A percentile compares a stretch with the other conserved stretches of the same genome.
phyloP scores from a whole-genome alignment of 192 early-diverging fungal genomes.

The Mycoemilia scoparia region DNA sequence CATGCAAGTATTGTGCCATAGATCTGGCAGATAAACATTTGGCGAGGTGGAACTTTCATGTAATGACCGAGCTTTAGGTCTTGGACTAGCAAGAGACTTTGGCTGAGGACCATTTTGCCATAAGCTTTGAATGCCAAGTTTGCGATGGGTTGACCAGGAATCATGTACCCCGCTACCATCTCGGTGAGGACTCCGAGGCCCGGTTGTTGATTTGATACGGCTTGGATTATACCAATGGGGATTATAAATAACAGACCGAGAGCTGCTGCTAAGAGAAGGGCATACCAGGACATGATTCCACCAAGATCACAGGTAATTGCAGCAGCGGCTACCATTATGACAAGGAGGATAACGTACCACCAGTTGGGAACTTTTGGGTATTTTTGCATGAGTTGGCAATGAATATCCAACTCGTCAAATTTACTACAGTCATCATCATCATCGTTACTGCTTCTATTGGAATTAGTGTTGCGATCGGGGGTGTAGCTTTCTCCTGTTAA shows the following conservation, averaged over 20 bases:
- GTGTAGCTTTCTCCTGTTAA: no score
- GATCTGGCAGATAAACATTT: slow-evolving; percentile 59
- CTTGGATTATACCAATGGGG: slow-evolving; percentile 67
- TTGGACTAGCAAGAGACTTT: slow-evolving; percentile 49
- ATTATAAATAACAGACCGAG: slow-evolving; percentile 47
- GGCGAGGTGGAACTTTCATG: slow-evolving; percentile 65
- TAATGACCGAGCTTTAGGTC: slow-evolving; percentile 67
- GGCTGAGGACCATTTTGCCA: slow-evolving; percentile 52
- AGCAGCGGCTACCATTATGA: slow-evolving; percentile 27
- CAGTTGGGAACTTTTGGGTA: slow-evolving; percentile 56
- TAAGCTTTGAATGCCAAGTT: slow-evolving; percentile 76
- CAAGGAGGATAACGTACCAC: slow-evolving; percentile 50
- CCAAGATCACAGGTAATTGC: slow-evolving; percentile 32
- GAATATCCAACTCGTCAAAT: no score
- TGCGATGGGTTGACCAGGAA: slow-evolving; percentile 60
- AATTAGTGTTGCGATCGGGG: no score
- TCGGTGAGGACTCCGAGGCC: slow-evolving; percentile 69
- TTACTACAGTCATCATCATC: no score
- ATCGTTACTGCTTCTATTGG: no score
- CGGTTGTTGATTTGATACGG: slow-evolving; percentile 58
- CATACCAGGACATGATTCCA: slow-evolving; percentile 75
- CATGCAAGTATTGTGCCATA: slow-evolving; percentile 50
- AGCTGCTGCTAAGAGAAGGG: slow-evolving; percentile 40
- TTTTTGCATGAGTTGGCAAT: slow-evolving; percentile 46
- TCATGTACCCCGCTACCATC: slow-evolving; percentile 58